phyloP scores from a whole-genome alignment of 192 early-diverging fungal species.

The Funneliformis geosporum region DNA sequence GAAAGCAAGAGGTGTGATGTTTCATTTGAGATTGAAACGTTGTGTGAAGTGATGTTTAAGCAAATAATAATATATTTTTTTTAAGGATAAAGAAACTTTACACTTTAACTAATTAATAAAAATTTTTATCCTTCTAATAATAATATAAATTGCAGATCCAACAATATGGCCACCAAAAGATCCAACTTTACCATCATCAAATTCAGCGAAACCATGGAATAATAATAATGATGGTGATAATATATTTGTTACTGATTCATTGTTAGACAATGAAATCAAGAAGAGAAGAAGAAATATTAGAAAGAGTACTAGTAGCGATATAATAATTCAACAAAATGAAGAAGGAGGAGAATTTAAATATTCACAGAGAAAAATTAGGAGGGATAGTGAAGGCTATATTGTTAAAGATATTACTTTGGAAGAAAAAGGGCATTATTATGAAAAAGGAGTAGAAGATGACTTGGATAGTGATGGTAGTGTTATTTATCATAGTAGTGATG shows the following conservation, averaged over 20 bases:
- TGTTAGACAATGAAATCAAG: background rate
- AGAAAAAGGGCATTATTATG: slow-evolving; percentile 1
- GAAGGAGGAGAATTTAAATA: background rate
- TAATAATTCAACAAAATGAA: background rate
- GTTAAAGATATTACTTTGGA: slow-evolving; percentile 27
- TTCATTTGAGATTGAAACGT: background rate
- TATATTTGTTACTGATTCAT: background rate
- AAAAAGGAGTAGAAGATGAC: background rate
- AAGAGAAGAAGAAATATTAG: background rate
- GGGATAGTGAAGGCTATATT: slow-evolving; percentile 30
- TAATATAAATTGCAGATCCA: slow-evolving; percentile 12
- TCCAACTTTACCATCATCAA: background rate
- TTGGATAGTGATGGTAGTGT: slow-evolving; percentile 20
- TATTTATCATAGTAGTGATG: slow-evolving; percentile 22
- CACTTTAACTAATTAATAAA: background rate
- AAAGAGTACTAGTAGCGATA: background rate
- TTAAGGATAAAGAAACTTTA: background rate
- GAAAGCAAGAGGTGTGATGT: background rate
- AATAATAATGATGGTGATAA: background rate
- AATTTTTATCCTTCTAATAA: background rate
- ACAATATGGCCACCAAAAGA: slow-evolving; percentile 33
- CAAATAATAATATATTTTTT: background rate
- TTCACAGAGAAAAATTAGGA: background rate
- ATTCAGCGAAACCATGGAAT: slow-evolving; percentile 30
- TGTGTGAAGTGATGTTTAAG: background rate